Conservation (phyloP, 2,329 filamentous ascomycete species). For the Pseudogymnoascus sp. region DNA sequence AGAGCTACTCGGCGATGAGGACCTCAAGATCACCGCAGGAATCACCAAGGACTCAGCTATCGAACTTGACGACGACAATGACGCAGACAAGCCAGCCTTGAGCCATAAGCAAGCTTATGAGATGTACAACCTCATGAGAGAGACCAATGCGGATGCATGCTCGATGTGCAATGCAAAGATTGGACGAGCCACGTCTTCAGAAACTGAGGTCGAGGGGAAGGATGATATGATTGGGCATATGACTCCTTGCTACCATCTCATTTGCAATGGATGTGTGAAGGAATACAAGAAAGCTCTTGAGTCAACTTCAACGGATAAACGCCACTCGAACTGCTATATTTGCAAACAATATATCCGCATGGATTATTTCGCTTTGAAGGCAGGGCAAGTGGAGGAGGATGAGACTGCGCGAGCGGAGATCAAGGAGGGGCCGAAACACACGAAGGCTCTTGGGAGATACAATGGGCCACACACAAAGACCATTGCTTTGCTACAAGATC, state of each 20-base stretch:
- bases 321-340: slow-evolving; percentile 49
- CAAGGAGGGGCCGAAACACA: slow-evolving; percentile 36
- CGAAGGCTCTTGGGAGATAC: slow-evolving; percentile 59
- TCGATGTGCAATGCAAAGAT: slow-evolving; percentile 59
- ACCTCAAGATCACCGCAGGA: slow-evolving; percentile 71
- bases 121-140: slow-evolving; percentile 74
- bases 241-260: slow-evolving; percentile 77
- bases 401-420: slow-evolving; percentile 20
- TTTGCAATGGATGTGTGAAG: slow-evolving; percentile 67
- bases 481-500: slow-evolving; percentile 65
- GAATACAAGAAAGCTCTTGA: slow-evolving; percentile 47
- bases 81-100: slow-evolving; percentile 44
- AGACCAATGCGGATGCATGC: slow-evolving; percentile 71
- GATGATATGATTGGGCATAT: slow-evolving; percentile 66
- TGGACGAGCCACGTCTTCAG: slow-evolving; percentile 47
- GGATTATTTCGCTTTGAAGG: slow-evolving; percentile 59
- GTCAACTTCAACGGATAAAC: slow-evolving; percentile 30
- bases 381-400: slow-evolving; percentile 25
- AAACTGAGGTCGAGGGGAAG: slow-evolving; percentile 45
- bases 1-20: slow-evolving; percentile 77
- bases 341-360: slow-evolving; percentile 58
- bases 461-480: slow-evolving; percentile 89
- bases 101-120: slow-evolving; percentile 70
- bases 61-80: slow-evolving; percentile 67
- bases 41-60: slow-evolving; percentile 80